Evolutionary conservation across 139 green algal species (phyloP), one percentile per base, ranked within the genome.

Genomic region (Chlorella sp.): DNA sequence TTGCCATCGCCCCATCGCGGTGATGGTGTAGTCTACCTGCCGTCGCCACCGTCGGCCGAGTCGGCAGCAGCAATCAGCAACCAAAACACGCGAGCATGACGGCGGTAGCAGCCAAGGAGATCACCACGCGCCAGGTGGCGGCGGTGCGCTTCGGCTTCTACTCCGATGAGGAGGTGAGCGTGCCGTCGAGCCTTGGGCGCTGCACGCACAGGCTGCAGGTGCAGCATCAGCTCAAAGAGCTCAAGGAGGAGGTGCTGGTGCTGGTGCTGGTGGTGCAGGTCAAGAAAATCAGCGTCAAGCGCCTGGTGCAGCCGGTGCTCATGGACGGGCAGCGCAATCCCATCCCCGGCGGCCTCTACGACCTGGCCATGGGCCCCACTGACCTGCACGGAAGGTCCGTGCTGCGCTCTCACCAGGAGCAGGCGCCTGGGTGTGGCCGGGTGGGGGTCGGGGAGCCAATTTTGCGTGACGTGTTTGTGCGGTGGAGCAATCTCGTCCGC

Each of bases 121-220:
- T 96, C 1, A 96, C 93, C 6, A 93, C 85, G 0, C 83, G 85
- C 26, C 71, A 93, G 55, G 84, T 98, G 5, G 27, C 60, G 5
- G 81, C 77, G 6, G 83, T 97, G 0, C 78, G 83, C 0, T 98
- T 98, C 76, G 83, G 88, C 23, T 95, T 98, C 72, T 97, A 95
- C 78, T 88, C 80, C 5, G 86, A 94, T 34, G 88, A 96, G 1
- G 93, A 99, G 89, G 94, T 96, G 70, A 30, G 79, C 32, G 49
- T 24, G 55, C 5, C 42, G 42, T 17, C 42, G 42, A 31, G 14
- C 5, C n/a, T 65, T 33, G n/a, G 24, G 59, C 17, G 17, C 5
- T 65, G 59, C 59, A 33, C 24, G 59, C 42, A 55, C n/a, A n/a
- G n/a, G n/a, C n/a, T n/a, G n/a, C n/a, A n/a, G n/a, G n/a, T n/a